Percentiles rank a stretch among this genome's conserved stretches.
These are phyloP conservation scores for Astragalus membranaceus DNA, from an alignment of 306 rosid species.

Conservation along the genomic window DNA sequence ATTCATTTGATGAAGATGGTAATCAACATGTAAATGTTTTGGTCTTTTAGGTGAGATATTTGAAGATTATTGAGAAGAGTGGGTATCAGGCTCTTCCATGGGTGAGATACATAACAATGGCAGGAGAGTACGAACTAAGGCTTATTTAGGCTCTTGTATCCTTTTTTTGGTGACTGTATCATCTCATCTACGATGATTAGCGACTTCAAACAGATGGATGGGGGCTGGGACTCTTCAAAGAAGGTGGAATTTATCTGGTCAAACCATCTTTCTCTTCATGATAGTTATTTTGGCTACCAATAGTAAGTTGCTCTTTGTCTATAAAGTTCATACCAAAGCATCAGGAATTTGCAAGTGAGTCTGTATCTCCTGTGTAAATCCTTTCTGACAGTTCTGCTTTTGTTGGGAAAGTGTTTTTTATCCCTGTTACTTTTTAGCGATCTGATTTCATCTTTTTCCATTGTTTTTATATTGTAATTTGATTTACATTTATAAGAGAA, in stretches of 20 bases:
- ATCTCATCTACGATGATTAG: constrained; percentile 13
- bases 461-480: neutral
- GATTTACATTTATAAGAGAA: constrained; percentile 19
- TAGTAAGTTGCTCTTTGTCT: constrained; percentile 36
- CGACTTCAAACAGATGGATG: constrained; percentile 23
- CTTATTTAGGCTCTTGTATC: constrained; percentile 45
- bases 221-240: constrained; percentile 5
- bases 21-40: constrained; percentile 7
- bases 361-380: neutral
- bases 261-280: constrained; percentile 28
- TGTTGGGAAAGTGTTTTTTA: constrained; percentile 5
- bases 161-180: constrained; percentile 9
- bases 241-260: constrained; percentile 23
- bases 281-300: constrained; percentile 18
- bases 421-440: neutral
- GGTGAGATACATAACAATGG: constrained; percentile 99
- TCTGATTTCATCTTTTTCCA: neutral
- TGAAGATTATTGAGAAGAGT: constrained; percentile 95
- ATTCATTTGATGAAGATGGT: neutral
- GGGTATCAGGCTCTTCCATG: constrained; percentile 99
- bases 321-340: constrained; percentile 13
- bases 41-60: constrained; percentile 70
- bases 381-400: constrained; percentile 6
- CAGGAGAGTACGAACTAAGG: constrained; percentile 93
- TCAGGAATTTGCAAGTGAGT: constrained; percentile 8